Percentiles rank a stretch among this genome's conserved stretches.
Conservation (phyloP, 208 protist genomes). For the Borovskyia barvae region DNA sequence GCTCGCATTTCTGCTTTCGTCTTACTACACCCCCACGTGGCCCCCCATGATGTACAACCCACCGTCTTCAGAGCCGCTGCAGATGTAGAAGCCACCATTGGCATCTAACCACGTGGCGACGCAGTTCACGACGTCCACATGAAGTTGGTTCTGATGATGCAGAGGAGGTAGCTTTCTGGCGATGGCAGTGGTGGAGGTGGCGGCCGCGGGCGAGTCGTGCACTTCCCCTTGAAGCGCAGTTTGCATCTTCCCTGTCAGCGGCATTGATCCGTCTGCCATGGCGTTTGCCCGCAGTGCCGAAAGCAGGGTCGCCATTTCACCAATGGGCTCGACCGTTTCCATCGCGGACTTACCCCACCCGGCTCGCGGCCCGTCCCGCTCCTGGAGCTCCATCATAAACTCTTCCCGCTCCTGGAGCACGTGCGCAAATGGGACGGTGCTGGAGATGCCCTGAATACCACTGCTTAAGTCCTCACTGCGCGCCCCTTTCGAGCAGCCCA, state of each 20-base stretch:
- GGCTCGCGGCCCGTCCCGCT: conserved; percentile 4
- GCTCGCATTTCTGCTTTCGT: no score
- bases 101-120: conserved; percentile 51
- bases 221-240: conserved; percentile 12
- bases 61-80: conserved; percentile 51
- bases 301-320: not conserved
- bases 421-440: conserved; percentile 14
- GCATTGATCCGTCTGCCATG: conserved; percentile 14
- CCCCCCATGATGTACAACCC: conserved; percentile 46
- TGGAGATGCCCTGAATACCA: not conserved
- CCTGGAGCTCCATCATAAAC: conserved; percentile 13
- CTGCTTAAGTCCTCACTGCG: not conserved
- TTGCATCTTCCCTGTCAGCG: conserved; percentile 1
- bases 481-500: no score
- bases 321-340: no score
- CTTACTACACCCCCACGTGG: conserved; percentile 3
- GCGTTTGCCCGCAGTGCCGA: conserved; percentile 10
- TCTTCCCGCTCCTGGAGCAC: conserved; percentile 26
- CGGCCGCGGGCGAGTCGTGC: not conserved
- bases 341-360: no score
- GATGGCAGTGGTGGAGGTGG: not conserved
- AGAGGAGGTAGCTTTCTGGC: conserved; percentile 3
- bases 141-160: conserved; percentile 36
- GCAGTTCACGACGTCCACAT: conserved; percentile 64
- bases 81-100: conserved; percentile 44